Conservation (phyloP, 805 yeast species). For the Starmerella scarabaei region DNA sequence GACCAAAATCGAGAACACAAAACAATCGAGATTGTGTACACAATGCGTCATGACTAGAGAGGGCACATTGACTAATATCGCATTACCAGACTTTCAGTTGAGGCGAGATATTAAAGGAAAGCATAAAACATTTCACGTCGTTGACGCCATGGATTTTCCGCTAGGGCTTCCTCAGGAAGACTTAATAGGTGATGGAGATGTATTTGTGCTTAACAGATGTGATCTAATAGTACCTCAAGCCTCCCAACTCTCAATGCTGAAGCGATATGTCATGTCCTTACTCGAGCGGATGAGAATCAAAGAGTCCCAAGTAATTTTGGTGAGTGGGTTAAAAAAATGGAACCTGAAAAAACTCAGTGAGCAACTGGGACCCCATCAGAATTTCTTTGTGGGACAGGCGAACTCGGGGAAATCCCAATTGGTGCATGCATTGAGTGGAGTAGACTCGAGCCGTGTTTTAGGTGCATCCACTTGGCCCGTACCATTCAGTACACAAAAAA, state of each 20-base stretch:
- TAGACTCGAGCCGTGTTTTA: background rate
- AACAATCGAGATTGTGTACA: conserved; percentile 17
- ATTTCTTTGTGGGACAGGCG: conserved; percentile 62
- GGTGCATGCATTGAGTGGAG: conserved; percentile 27
- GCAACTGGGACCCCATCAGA: conserved; percentile 25
- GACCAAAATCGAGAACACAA: conserved; percentile 1
- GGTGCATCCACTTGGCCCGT: conserved; percentile 29
- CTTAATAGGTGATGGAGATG: conserved; percentile 7
- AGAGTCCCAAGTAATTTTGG: conserved; percentile 34
- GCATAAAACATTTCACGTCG: conserved; percentile 44
- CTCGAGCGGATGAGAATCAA: conserved; percentile 27
- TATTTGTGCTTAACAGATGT: conserved; percentile 30
- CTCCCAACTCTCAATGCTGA: conserved; percentile 20
- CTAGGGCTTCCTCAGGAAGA: conserved; percentile 15
- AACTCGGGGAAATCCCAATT: conserved; percentile 80
- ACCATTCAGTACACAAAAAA: conserved; percentile 61
- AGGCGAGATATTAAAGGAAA: conserved; percentile 12
- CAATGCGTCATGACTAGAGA: conserved; percentile 18
- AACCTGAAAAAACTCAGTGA: conserved; percentile 31
- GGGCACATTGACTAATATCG: conserved; percentile 5
- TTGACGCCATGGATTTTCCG: conserved; percentile 65
- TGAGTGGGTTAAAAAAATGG: conserved; percentile 46
- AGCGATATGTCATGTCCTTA: conserved; percentile 26
- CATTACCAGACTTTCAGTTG: conserved; percentile 17
- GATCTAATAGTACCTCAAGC: conserved; percentile 33